Percentiles rank a stretch among this genome's conserved stretches.
Evolutionary conservation across 2,329 filamentous ascomycete species (phyloP).

Genomic region (Karstenula rhodostoma): DNA sequence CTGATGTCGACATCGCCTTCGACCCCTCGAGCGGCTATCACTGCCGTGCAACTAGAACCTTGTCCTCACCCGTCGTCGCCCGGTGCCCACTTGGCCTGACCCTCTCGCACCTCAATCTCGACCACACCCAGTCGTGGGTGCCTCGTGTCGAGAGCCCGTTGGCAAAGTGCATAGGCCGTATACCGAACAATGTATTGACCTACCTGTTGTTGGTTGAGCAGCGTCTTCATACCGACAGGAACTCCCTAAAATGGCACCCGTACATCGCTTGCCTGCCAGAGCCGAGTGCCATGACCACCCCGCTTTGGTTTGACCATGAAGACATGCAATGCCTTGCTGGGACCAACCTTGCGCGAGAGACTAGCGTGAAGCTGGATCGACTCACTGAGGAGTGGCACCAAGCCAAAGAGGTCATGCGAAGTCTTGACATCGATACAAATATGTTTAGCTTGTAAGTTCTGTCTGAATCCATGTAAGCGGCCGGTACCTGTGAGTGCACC

Average conservation of each 20-base stretch:
- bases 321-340: constrained; percentile 46
- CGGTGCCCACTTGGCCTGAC: constrained; percentile 45
- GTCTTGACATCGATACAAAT: constrained; percentile 26
- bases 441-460: constrained; percentile 37
- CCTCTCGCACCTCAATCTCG: constrained; percentile 47
- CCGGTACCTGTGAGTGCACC: not conserved
- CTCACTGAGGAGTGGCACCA: constrained; percentile 37
- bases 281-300: constrained; percentile 44
- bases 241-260: constrained; percentile 44
- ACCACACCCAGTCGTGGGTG: constrained; percentile 35
- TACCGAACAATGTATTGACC: constrained; percentile 45
- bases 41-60: constrained; percentile 34
- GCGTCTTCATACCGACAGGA: constrained; percentile 23
- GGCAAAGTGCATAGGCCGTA: constrained; percentile 31
- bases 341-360: constrained; percentile 44
- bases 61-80: constrained; percentile 33
- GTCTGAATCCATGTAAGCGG: not conserved
- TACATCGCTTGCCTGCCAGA: constrained; percentile 48
- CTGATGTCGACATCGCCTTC: constrained; percentile 39
- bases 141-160: constrained; percentile 35
- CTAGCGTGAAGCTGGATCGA: constrained; percentile 28
- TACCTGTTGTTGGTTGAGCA: constrained; percentile 50
- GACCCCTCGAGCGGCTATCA: constrained; percentile 40
- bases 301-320: constrained; percentile 47
- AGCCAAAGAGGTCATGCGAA: constrained; percentile 28